phyloP scores from a whole-genome alignment of 345 rosid species.

The Salix purpurea region DNA sequence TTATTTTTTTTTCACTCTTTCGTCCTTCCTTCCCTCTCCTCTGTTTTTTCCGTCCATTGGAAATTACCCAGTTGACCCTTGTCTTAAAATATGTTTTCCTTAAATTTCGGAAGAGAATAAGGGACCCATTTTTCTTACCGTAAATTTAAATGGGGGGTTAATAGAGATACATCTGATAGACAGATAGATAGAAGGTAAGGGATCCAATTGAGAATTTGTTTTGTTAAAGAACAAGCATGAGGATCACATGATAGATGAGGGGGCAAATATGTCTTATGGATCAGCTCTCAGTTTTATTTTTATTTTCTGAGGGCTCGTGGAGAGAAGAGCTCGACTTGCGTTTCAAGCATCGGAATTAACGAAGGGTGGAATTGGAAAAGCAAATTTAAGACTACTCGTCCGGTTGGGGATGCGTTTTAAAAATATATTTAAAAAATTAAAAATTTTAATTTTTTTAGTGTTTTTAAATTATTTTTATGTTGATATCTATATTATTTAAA shows the following conservation, averaged over 20 bases:
- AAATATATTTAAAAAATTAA: no score
- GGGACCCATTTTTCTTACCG: no score
- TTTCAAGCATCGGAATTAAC: constrained; percentile 1
- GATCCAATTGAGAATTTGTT: not conserved
- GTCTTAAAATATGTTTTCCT: not conserved
- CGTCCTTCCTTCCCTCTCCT: no score
- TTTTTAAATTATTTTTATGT: no score
- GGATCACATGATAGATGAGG: not conserved
- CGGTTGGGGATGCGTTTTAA: no score
- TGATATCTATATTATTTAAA: no score
- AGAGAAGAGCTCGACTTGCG: not conserved
- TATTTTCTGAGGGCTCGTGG: not conserved
- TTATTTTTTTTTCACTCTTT: no score
- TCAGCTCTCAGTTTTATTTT: not conserved
- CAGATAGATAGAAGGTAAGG: not conserved
- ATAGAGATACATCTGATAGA: no score
- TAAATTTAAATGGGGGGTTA: no score
- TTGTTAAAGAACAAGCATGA: not conserved
- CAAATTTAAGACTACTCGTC: fast-evolving
- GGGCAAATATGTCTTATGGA: not conserved
- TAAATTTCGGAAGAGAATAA: not conserved
- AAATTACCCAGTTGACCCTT: not conserved
- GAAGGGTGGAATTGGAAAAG: constrained; percentile 22
- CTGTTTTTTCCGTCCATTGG: not conserved
- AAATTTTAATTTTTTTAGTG: fast-evolving